A percentile compares a stretch with the other conserved stretches of the same genome.
Conservation (phyloP, 2,329 filamentous ascomycete species). For the Aspergillus unguis region DNA sequence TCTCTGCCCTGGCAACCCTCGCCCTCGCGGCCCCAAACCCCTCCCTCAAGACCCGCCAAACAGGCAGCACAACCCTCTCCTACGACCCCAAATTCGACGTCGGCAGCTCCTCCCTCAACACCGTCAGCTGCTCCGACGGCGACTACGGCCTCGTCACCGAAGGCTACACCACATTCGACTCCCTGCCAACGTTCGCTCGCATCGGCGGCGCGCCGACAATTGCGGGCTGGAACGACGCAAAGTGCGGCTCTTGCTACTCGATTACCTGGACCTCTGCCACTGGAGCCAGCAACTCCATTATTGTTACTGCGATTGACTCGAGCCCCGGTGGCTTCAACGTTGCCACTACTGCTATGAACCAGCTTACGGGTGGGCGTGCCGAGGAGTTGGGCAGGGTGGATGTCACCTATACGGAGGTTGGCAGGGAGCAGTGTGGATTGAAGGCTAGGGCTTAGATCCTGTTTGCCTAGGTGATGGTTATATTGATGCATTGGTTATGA, state of each 20-base stretch:
- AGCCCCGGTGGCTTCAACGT: conserved; percentile 49
- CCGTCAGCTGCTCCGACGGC: conserved; percentile 46
- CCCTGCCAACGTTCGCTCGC: conserved; percentile 46
- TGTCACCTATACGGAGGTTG: conserved; percentile 27
- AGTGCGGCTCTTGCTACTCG: conserved; percentile 54
- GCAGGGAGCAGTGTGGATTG: conserved; percentile 14
- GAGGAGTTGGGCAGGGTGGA: conserved; percentile 42
- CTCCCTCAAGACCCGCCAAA: conserved; percentile 13
- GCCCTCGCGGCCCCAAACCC: conserved; percentile 22
- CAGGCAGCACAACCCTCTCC: conserved; percentile 50
- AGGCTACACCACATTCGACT: conserved; percentile 41
- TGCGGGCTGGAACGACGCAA: conserved; percentile 44
- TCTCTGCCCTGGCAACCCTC: conserved; percentile 23
- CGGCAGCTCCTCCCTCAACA: conserved; percentile 51
- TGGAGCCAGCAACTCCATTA: conserved; percentile 41
- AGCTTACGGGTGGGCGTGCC: conserved; percentile 48
- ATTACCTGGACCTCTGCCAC: conserved; percentile 43
- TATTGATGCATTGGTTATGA: neutral
- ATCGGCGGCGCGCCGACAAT: conserved; percentile 51
- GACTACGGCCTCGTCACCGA: conserved; percentile 31
- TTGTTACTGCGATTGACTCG: conserved; percentile 50
- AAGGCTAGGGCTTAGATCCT: neutral
- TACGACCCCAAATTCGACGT: conserved; percentile 72
- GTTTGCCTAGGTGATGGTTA: neutral
- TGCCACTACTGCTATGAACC: conserved; percentile 48